Evolutionary conservation across 176 grass and related monocot species (phyloP).

Genomic region (Zizania latifolia): DNA sequence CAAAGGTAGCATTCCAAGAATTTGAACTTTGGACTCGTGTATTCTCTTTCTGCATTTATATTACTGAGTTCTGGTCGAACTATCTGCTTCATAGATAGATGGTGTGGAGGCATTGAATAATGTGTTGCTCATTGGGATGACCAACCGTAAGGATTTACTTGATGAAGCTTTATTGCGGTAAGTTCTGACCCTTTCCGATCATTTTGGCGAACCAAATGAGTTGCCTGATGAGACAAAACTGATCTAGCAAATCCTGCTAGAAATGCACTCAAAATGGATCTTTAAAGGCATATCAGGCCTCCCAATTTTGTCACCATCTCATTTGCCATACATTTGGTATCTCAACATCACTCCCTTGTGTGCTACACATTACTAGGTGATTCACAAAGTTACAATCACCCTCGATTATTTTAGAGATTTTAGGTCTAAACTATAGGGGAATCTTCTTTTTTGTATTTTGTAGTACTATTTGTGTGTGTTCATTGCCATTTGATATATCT

Average conservation of each 20-base stretch:
- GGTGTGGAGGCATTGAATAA: constrained; percentile 95
- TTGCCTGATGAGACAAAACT: constrained; percentile 2
- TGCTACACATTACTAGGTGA: neutral
- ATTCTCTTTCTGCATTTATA: constrained; percentile 19
- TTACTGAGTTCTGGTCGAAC: constrained; percentile 28
- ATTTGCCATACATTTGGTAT: neutral
- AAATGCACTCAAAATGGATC: neutral
- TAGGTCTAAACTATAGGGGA: neutral
- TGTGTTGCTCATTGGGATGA: constrained; percentile 99
- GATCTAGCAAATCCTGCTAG: neutral
- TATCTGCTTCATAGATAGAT: constrained; percentile 68
- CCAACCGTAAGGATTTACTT: constrained; percentile 94
- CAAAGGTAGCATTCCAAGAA: constrained; percentile 51
- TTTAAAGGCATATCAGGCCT: neutral
- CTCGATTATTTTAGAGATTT: neutral
- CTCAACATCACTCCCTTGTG: neutral
- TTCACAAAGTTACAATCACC: neutral
- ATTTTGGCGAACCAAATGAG: neutral
- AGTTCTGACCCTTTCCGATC: constrained; percentile 14
- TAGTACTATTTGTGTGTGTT: constrained; percentile 11
- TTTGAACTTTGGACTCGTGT: neutral
- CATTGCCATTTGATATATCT: constrained; percentile 24
- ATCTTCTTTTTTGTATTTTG: constrained; percentile 4
- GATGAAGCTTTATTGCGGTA: constrained; percentile 94
- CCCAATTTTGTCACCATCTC: neutral